A percentile compares a stretch with the other conserved stretches of the same genome.
phyloP scores from a whole-genome alignment of 2,329 filamentous ascomycete genomes.

The Colletotrichum sp. region DNA sequence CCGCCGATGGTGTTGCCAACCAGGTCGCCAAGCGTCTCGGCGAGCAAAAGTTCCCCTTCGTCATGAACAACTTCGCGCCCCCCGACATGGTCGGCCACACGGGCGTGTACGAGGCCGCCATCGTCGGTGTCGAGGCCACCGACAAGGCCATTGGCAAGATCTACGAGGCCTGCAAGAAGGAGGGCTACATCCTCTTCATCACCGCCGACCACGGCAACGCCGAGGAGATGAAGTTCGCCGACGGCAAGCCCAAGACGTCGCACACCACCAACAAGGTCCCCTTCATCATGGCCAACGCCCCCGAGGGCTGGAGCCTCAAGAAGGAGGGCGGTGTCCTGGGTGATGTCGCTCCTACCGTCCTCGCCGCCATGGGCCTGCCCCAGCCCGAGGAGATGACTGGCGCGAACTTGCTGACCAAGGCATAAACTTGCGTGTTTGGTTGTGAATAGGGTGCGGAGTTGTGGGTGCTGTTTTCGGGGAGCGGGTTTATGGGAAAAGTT shows the following conservation, averaged over 20 bases:
- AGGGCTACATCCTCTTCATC: constrained; percentile 92
- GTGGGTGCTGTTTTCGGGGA: constrained; percentile 8
- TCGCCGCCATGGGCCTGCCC: constrained; percentile 88
- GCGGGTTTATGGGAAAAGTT: constrained; percentile 17
- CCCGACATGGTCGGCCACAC: constrained; percentile 99
- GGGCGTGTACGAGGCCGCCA: constrained; percentile 93
- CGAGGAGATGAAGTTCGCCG: constrained; percentile 97
- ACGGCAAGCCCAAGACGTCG: constrained; percentile 96
- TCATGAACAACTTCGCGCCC: constrained; percentile 99
- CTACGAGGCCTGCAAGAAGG: constrained; percentile 91
- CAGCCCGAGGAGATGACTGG: constrained; percentile 95
- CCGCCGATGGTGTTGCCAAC: constrained; percentile 85
- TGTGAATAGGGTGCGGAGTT: background rate
- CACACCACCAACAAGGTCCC: constrained; percentile 99
- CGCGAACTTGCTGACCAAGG: constrained; percentile 80
- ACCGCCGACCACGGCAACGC: constrained; percentile 98
- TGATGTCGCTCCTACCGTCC: constrained; percentile 93
- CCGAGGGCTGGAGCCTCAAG: constrained; percentile 85
- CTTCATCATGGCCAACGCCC: constrained; percentile 97
- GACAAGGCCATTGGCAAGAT: constrained; percentile 94
- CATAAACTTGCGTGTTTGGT: background rate
- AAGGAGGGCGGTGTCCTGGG: constrained; percentile 83
- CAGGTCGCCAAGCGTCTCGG: constrained; percentile 87
- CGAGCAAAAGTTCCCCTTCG: constrained; percentile 88
- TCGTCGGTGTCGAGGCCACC: constrained; percentile 83